Evolutionary conservation across 2,329 filamentous ascomycete genomes (phyloP), one percentile per base, ranked within the genome.

Genomic region (Cercospora brassicicola): DNA sequence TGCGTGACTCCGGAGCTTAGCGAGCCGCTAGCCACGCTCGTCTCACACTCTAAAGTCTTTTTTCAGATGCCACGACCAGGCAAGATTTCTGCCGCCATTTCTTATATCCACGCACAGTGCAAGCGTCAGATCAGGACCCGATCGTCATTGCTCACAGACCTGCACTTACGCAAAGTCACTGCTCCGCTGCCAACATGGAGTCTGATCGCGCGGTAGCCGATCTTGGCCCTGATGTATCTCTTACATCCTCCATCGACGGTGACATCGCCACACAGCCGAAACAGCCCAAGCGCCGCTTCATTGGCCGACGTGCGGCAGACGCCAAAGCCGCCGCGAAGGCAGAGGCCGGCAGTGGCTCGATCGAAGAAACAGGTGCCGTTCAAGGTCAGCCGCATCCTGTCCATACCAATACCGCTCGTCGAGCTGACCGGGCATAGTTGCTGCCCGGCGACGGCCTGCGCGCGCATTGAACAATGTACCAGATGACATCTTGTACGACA

Each of bases 391-490:
- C 68, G 31, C 30, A 65, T 56, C 48, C 10, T 28, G 11, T 6
- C 23, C 11, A 15, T 2, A 39, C 23, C 28, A 26, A 51, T 20
- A 45, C 28, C 30, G 23, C 26, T 51, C 45, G 48, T 30, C 18
- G 51, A 53, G 62, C 67, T 66, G 26, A 66, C 57, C 57, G 53
- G 31, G 55, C 55, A 62, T 71, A 95, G 92, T 90, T 66, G 86
- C 91, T 20, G 88, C 89, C 73, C 87, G 92, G 45, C 87, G 91
- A 73, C 86, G 92, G 75, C 85, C 89, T 15, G 90, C 92, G 1
- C 87, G 95, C 71, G 88, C 93, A n/a, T 81, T 98, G 69, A 98
- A 97, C 78, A 92, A 95, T 77, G 91, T 99, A 1, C 94, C 95
- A 2, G 85, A 89, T 15, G 91, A 94, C 71, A 97, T 99, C 71